Evolutionary conservation across 2,329 filamentous ascomycete species (phyloP).

Genomic region (Fusarium heterosporum): DNA sequence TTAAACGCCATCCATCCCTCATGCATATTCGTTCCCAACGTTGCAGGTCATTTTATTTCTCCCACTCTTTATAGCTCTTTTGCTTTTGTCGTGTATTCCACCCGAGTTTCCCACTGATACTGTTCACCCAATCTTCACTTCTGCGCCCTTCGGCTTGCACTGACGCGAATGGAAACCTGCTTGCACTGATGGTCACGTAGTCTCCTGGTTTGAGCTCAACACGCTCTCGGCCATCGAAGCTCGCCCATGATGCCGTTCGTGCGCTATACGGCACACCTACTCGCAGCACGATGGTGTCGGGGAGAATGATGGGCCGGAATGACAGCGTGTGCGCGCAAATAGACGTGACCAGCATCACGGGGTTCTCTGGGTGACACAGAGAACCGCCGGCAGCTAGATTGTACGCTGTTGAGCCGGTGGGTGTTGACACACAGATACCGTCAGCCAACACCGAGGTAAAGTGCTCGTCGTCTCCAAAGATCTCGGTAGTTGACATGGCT

Average conservation of each 20-base stretch:
- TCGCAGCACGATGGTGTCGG: conserved; percentile 93
- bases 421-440: conserved; percentile 92
- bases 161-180: conserved; percentile 81
- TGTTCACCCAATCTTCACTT: conserved; percentile 85
- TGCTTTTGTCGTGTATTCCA: conserved; percentile 86
- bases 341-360: conserved; percentile 92
- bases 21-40: not conserved
- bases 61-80: conserved; percentile 69
- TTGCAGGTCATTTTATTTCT: conserved; percentile 43
- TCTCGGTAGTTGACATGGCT: conserved; percentile 92
- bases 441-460: conserved; percentile 95
- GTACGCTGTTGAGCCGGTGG: conserved; percentile 94
- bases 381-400: conserved; percentile 96
- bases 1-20: conserved; percentile 14
- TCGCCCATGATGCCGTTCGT: conserved; percentile 92
- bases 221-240: conserved; percentile 93
- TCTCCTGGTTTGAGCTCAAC: conserved; percentile 82
- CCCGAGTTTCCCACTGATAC: conserved; percentile 80
- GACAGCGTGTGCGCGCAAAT: conserved; percentile 96
- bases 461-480: conserved; percentile 95
- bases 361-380: conserved; percentile 94
- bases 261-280: conserved; percentile 96
- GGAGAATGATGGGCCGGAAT: conserved; percentile 95
- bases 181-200: conserved; percentile 86
- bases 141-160: conserved; percentile 76